These are phyloP conservation scores for Cucumis cinereus DNA, from an alignment of 306 rosid genomes.

Conservation along the genomic window DNA sequence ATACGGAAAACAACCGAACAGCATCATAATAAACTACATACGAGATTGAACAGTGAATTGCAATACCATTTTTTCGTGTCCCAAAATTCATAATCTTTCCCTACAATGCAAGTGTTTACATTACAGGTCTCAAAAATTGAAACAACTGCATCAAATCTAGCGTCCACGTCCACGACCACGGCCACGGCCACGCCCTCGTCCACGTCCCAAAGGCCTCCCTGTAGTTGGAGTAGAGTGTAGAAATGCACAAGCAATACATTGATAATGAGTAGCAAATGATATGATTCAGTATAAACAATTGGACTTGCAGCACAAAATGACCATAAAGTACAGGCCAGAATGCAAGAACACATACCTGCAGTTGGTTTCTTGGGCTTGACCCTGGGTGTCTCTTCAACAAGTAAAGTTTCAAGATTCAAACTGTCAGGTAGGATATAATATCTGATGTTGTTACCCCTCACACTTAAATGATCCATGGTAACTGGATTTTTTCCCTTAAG, in stretches of 20 bases:
- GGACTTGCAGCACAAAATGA: neutral
- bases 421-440: conserved; percentile 73
- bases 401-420: conserved; percentile 62
- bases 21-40: neutral
- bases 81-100: neutral
- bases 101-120: conserved; percentile 9
- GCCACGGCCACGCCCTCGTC: conserved; percentile 78
- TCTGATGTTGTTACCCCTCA: conserved; percentile 86
- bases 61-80: neutral
- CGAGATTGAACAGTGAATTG: conserved; percentile 2
- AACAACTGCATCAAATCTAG: conserved; percentile 16
- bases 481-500: conserved; percentile 91
- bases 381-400: conserved; percentile 72
- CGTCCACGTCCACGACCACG: conserved; percentile 75
- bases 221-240: conserved; percentile 12
- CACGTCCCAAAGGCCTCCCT: conserved; percentile 83
- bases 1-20: neutral
- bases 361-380: conserved; percentile 95
- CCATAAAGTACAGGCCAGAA: neutral
- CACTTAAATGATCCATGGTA: conserved; percentile 89
- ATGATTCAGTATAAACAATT: neutral
- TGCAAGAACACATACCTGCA: conserved; percentile 46
- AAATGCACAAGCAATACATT: neutral
- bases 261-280: neutral
- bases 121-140: conserved; percentile 15